Evolutionary conservation across 352 stramenopile species (phyloP), one percentile per base, ranked within the genome.

Genomic region (Globisporangium paroecandrum): DNA sequence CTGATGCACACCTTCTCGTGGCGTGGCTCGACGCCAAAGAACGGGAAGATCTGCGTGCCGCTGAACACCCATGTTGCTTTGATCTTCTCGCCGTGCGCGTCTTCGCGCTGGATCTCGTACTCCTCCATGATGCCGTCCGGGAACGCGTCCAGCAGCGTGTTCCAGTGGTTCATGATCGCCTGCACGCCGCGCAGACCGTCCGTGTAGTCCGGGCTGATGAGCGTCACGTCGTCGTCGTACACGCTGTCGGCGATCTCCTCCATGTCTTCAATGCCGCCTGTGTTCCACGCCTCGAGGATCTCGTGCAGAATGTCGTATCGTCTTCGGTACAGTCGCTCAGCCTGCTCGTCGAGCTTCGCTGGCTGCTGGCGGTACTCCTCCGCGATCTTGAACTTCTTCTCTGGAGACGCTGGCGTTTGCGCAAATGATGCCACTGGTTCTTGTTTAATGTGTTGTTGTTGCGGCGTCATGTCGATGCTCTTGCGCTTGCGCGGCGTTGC

Each of bases 51-150:
- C 63, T 93, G 85, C 43, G 85, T 93, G 65, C 85, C 85, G 46
- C 85, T 90, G 60, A 93, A 93, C 6, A 82, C 79, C 85, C 85
- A 93, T 43, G 83, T 83, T 27, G 84, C 85, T 29, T 82, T 85
- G 75, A 93, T 84, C 69, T 82, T 85, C 46, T 91, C 78, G n/a
- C 72, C 78, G 55, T 74, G 73, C 29, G 73, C 58, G 73, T 82
- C 81, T 10, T 89, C 85, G 20, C 80, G 77, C 62, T 89, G 73
- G 65, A 93, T 90, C 60, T 87, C 70, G 69, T 93, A 93, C 64
- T 93, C 85, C 59, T 93, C 85, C 85, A 93, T 93, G 64, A 93
- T 90, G 41, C 85, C 85, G 64, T 93, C 85, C 4, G 85, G 85
- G 62, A 93, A 93, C 9, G 79, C 81, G 64, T 93, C 85, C 36